Percentiles rank a stretch among this genome's conserved stretches.
Evolutionary conservation across 306 rosid species (phyloP).

Genomic region (Prunus armeniaca): DNA sequence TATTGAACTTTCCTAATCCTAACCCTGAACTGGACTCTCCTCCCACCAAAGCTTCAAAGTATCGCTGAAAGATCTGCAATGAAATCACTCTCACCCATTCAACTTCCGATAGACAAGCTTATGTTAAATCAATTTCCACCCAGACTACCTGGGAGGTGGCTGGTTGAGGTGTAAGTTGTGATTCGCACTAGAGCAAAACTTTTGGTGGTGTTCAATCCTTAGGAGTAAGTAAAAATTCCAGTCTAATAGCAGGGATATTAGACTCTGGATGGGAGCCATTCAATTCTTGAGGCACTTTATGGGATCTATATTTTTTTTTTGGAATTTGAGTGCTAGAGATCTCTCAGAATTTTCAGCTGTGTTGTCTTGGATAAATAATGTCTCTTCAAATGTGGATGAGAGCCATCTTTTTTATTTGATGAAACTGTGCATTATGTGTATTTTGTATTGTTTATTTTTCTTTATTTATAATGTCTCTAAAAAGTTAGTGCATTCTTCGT

Average conservation of each 20-base stretch:
- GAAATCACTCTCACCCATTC: background rate
- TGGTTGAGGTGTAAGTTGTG: background rate
- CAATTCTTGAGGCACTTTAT: background rate
- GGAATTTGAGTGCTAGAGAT: background rate
- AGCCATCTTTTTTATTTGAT: too few relatives aligned
- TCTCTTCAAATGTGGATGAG: too few relatives aligned
- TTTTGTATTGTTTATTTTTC: too few relatives aligned
- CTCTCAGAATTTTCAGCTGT: background rate
- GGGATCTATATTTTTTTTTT: too few relatives aligned
- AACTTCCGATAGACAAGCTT: background rate
- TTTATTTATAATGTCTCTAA: too few relatives aligned
- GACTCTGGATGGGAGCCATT: too few relatives aligned
- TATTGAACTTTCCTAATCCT: background rate
- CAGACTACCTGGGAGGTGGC: background rate
- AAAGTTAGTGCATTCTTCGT: too few relatives aligned
- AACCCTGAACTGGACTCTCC: background rate
- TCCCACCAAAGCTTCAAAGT: background rate
- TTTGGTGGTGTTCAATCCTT: background rate
- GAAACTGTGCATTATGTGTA: too few relatives aligned
- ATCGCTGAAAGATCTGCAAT: too few relatives aligned
- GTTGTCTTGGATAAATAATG: background rate
- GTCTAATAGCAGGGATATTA: background rate
- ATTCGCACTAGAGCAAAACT: background rate
- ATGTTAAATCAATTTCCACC: background rate
- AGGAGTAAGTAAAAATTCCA: background rate